Conservation (phyloP, 169 alveolate species). For the Cryptosporidium tyzzeri region DNA sequence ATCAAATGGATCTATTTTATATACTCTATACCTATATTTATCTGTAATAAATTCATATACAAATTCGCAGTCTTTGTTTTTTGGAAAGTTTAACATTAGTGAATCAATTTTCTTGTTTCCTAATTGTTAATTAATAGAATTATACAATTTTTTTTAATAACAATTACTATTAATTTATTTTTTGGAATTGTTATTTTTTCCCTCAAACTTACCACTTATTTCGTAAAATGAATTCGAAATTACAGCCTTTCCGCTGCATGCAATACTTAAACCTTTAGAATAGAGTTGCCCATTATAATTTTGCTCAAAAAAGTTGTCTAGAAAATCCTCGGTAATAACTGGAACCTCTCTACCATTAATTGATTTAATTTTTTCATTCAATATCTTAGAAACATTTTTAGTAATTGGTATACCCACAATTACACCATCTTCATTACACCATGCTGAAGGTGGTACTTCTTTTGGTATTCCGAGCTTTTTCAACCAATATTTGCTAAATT, state of each 20-base stretch:
- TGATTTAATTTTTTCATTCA: conserved; percentile 35
- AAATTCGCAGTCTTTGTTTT: conserved; percentile 13
- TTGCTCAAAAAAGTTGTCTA: conserved; percentile 3
- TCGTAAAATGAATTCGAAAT: conserved; percentile 59
- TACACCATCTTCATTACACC: conserved; percentile 63
- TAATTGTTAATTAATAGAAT: neutral
- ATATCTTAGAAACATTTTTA: conserved; percentile 7
- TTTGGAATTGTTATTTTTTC: too few species aligned
- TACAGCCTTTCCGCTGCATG: conserved; percentile 37
- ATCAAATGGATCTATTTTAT: conserved; percentile 62
- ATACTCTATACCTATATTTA: conserved; percentile 49
- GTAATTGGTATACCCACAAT: conserved; percentile 52
- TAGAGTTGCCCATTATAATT: neutral
- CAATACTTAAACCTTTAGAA: conserved; percentile 13
- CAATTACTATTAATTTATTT: too few species aligned
- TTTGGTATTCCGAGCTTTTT: conserved; percentile 58
- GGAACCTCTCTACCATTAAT: conserved; percentile 22
- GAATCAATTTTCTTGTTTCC: conserved; percentile 51
- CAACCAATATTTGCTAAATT: conserved; percentile 56
- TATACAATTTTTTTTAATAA: neutral
- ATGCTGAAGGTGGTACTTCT: conserved; percentile 74
- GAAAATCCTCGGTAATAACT: conserved; percentile 18
- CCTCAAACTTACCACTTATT: conserved; percentile 61
- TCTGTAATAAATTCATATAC: conserved; percentile 41
- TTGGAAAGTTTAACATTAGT: conserved; percentile 4